Evolutionary conservation across 2,329 filamentous ascomycete genomes (phyloP).

Genomic region (Pseudodiploospora longispora): DNA sequence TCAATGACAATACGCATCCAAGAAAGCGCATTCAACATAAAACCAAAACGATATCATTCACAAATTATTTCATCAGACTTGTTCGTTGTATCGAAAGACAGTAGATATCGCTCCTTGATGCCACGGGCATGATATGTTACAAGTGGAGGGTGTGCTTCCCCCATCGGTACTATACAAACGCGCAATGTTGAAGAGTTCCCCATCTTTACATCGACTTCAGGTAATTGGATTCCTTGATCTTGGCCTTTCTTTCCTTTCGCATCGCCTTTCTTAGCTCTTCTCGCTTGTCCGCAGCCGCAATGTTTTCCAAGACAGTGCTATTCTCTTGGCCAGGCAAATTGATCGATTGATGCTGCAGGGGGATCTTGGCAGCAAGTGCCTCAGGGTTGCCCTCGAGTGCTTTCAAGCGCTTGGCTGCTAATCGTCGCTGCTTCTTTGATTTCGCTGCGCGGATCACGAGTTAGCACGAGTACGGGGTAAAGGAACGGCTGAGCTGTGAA

Average conservation of each 20-base stretch:
- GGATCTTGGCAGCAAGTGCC: slow-evolving; percentile 59
- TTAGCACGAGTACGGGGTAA: not conserved
- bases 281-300: slow-evolving; percentile 43
- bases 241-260: slow-evolving; percentile 64
- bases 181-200: too few relatives aligned
- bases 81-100: too few relatives aligned
- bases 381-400: slow-evolving; percentile 57
- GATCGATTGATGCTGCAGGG: slow-evolving; percentile 68
- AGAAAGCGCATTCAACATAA: too few relatives aligned
- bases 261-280: slow-evolving; percentile 60
- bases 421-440: slow-evolving; percentile 71
- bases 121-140: too few relatives aligned
- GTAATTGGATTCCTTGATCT: slow-evolving; percentile 82
- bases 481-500: not conserved
- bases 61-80: too few relatives aligned
- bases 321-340: slow-evolving; percentile 54
- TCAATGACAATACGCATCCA: too few relatives aligned
- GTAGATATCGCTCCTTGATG: too few relatives aligned
- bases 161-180: too few relatives aligned
- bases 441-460: slow-evolving; percentile 48
- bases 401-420: slow-evolving; percentile 59
- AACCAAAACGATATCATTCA: too few relatives aligned
- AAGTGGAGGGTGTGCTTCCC: too few relatives aligned
- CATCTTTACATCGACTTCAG: slow-evolving; percentile 62
- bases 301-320: slow-evolving; percentile 34